These are phyloP conservation scores for Tritrichomonas musculus DNA, from an alignment of 208 protist genomes.

Conservation along the genomic window DNA sequence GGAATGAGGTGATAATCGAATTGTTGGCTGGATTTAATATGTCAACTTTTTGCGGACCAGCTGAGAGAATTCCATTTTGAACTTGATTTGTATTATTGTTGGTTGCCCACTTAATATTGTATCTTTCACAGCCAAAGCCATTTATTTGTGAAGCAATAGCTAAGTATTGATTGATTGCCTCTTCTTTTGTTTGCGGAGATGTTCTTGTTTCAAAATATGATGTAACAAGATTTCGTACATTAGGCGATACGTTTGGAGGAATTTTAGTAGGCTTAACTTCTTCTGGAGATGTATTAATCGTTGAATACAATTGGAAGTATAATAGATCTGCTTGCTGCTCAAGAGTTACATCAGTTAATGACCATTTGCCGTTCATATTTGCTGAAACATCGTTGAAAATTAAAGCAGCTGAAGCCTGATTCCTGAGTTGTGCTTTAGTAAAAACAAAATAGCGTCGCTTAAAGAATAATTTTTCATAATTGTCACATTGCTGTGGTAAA, in stretches of 20 bases:
- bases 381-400: background rate
- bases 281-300: too few relatives aligned
- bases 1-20: too few relatives aligned
- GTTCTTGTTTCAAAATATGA: background rate
- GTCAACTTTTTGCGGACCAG: background rate
- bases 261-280: background rate
- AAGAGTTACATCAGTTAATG: background rate
- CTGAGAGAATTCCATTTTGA: background rate
- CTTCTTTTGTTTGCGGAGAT: background rate
- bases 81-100: background rate
- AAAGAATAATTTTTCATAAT: slow-evolving; percentile 19
- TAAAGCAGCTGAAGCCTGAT: background rate
- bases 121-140: background rate
- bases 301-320: background rate
- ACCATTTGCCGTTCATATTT: background rate
- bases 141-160: background rate
- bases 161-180: background rate
- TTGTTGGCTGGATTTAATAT: background rate
- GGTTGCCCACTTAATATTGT: background rate
- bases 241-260: background rate
- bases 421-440: background rate
- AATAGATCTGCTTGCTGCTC: background rate
- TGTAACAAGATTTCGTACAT: background rate
- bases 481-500: background rate
- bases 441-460: background rate